phyloP scores from a whole-genome alignment of 352 stramenopile genomes.

The Elongisporangium senticosum region DNA sequence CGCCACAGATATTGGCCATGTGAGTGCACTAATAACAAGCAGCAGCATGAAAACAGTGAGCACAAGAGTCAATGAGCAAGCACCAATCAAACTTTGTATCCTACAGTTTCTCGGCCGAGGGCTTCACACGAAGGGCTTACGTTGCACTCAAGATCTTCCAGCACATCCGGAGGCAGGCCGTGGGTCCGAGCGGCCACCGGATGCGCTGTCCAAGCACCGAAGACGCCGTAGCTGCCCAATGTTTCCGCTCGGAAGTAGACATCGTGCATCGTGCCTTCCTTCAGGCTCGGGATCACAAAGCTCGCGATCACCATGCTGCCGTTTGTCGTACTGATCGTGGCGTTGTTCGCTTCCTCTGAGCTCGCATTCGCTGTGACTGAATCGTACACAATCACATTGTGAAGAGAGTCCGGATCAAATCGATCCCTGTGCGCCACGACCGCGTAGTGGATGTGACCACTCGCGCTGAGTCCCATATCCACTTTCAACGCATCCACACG shows the following conservation, averaged over 20 bases:
- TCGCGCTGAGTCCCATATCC: constrained; percentile 33
- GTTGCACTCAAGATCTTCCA: constrained; percentile 51
- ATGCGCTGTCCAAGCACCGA: constrained; percentile 46
- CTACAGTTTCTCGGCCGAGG: constrained; percentile 44
- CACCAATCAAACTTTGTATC: constrained; percentile 1
- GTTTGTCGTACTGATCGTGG: constrained; percentile 15
- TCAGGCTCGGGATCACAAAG: constrained; percentile 48
- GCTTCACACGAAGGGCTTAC: constrained; percentile 37
- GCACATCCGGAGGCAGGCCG: constrained; percentile 55
- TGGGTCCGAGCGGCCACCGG: constrained; percentile 50
- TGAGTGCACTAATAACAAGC: constrained; percentile 29
- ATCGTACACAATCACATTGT: constrained; percentile 11
- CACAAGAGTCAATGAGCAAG: neutral
- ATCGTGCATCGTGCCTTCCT: constrained; percentile 56
- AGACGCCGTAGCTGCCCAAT: constrained; percentile 62
- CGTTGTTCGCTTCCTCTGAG: constrained; percentile 11
- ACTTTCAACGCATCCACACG: constrained; percentile 63
- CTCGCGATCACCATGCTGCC: constrained; percentile 18
- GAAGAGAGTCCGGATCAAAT: constrained; percentile 10
- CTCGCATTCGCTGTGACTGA: constrained; percentile 5
- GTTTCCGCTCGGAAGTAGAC: constrained; percentile 74
- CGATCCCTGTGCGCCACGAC: constrained; percentile 30
- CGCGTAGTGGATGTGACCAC: constrained; percentile 61
- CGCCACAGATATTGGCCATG: constrained; percentile 51
- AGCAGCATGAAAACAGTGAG: neutral